Base-by-base conservation (phyloP, 1,284 basidiomycete species). In the Puccinia hordei region DNA sequence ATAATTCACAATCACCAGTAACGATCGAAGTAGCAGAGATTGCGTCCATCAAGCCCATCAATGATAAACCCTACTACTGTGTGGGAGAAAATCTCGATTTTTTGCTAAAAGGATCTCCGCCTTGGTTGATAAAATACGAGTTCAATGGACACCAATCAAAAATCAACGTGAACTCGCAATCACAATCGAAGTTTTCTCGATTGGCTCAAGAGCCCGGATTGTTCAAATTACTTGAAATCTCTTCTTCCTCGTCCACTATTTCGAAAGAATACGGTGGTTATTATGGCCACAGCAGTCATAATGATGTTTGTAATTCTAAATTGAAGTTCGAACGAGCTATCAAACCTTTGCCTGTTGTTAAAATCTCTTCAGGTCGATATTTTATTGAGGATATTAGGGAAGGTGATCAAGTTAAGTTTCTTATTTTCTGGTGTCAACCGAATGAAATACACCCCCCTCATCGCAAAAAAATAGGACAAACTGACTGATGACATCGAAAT, bases 51-150 rank as follows among this genome's bases (percentile, higher is more conserved):
- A 89, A 94, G 49, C 90, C 95, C 0, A 90, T 94, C 82, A 92
- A 92, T 82, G 88, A 91, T 63, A 89, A 91, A 72, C 88, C 88
- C 82, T 91, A 98, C 85, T 91, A 92, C 83, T 99, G 96, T 86
- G 92, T 94, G 12, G 96, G 95, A 35, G 95, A 98, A 83, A 89
- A 90, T 69, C 89, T 93, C 13, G 93, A 94, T 82, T 98, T 96
- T 88, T 90, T 95, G 84, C 88, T 99, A 24, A 94, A 98, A 86
- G 96, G 96, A 73, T 93, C 90, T 66, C 91, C 95, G n/a, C 95
- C 96, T 1, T 99, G 96, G 95, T 92, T 91, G 6, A 90, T 99
- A 80, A 91, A 91, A 90, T 95, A 97, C 86, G 90, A 90, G 65
- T 90, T 95, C 86, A 91, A 93, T 82, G 90, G 91, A 71, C 93